Base-by-base conservation (phyloP, 1,139 yeast species). In the Lodderomyces jiufengensis region DNA sequence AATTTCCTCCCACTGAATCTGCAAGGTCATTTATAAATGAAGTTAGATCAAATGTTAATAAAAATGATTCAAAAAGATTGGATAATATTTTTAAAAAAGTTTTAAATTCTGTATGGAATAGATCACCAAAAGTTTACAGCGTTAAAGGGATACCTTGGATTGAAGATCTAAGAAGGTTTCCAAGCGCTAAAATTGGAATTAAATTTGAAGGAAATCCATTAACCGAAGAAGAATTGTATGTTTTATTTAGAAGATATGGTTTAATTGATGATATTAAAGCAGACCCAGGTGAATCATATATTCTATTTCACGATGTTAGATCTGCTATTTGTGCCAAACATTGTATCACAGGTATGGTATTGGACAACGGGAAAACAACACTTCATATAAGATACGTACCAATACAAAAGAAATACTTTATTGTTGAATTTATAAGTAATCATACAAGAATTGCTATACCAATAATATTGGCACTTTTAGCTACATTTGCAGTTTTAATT, bases 121-220 rank as follows among this genome's bases (percentile, higher is more conserved):
- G 40, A 3, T 57, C 52, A 70, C 79, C 59, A 56, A 61, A 43
- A 51, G 84, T 65, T 38, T 83, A 70, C 50, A 79, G 85, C 0
- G 97, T 94, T 1, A 82, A 83, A 47, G 98, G 98, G 40, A 71
- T 78, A 0, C 98, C 98, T 0, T 92, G 97, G 97, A 84, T 92
- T 44, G 97, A 92, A 59, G 98, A 92, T 55, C 67, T 92, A 53
- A 74, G 84, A 47, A 65, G 97, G 45, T 74, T 73, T 45, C 95
- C 95, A 8, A 79, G 83, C 41, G 61, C 70, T 9, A 68, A 70
- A 15, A 59, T 92, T 24, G 72, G 75, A 39, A 80, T 90, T 3
- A 70, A 72, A 26, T 88, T 82, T 52, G 88, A 84, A 44, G 97
- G 97, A 1, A 63, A 63, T 2, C 71, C 81, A 0, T 59, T 90